phyloP scores from a whole-genome alignment of 75 land plant species.

The Azolla pinnata region DNA sequence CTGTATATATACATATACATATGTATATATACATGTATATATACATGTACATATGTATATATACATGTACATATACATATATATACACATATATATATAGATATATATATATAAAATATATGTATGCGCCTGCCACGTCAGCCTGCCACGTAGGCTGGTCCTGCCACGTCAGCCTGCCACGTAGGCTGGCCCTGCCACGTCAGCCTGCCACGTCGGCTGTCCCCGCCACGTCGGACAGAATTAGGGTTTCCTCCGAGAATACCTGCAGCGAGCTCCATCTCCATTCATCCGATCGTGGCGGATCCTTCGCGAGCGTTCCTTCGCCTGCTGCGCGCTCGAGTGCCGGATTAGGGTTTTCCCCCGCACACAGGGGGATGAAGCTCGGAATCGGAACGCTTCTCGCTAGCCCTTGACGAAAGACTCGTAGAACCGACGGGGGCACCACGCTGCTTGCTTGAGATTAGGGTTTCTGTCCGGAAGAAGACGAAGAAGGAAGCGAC shows the following conservation, averaged over 20 bases:
- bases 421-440: no score
- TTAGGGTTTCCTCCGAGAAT: neutral
- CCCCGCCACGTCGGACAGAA: neutral
- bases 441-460: no score
- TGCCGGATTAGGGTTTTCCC: no score
- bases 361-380: no score
- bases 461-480: no score
- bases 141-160: neutral
- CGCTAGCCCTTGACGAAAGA: no score
- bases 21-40: conserved; percentile 1
- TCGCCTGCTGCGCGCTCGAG: no score
- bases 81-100: conserved; percentile 5
- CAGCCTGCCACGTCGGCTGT: neutral
- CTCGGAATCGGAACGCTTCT: no score
- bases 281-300: neutral
- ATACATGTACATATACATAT: conserved; percentile 3
- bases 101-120: conserved; percentile 3
- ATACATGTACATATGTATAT: neutral
- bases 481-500: no score
- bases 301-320: no score
- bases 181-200: neutral
- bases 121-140: neutral
- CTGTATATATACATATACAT: neutral
- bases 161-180: neutral
- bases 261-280: neutral